Evolutionary conservation across 805 yeast species (phyloP).

Genomic region (Metschnikowia similis): DNA sequence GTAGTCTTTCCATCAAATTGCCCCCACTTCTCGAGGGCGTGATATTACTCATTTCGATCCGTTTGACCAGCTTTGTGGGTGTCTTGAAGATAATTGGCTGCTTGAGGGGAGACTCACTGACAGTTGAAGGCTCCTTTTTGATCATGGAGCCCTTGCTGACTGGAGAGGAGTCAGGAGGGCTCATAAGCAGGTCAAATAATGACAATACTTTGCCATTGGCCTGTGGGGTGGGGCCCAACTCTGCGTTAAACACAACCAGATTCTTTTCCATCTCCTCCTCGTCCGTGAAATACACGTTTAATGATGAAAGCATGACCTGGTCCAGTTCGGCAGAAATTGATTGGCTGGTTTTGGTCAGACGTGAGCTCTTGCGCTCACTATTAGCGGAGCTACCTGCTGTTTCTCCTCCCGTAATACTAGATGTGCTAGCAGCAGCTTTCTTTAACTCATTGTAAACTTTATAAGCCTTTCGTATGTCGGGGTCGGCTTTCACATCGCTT

Average conservation of each 20-base stretch:
- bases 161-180: constrained; percentile 44
- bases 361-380: neutral
- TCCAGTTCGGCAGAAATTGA: neutral
- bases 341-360: neutral
- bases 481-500: constrained; percentile 30
- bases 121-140: neutral
- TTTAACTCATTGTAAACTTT: constrained; percentile 24
- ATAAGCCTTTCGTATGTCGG: constrained; percentile 28
- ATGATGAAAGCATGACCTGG: neutral
- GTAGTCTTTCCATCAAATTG: constrained; percentile 8
- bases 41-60: constrained; percentile 12
- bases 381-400: neutral
- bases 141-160: constrained; percentile 14
- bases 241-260: constrained; percentile 22
- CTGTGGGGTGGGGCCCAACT: constrained; percentile 86
- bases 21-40: constrained; percentile 14
- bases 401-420: neutral
- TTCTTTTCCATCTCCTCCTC: constrained; percentile 13
- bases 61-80: constrained; percentile 26
- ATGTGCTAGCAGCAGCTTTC: constrained; percentile 1
- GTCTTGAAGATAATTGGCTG: constrained; percentile 26
- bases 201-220: constrained; percentile 72
- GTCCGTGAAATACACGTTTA: constrained; percentile 10
- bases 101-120: constrained; percentile 6
- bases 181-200: constrained; percentile 54